These are phyloP conservation scores for Boletus pseudopeckii DNA, from an alignment of 768 basidiomycete genomes.

Conservation along the genomic window DNA sequence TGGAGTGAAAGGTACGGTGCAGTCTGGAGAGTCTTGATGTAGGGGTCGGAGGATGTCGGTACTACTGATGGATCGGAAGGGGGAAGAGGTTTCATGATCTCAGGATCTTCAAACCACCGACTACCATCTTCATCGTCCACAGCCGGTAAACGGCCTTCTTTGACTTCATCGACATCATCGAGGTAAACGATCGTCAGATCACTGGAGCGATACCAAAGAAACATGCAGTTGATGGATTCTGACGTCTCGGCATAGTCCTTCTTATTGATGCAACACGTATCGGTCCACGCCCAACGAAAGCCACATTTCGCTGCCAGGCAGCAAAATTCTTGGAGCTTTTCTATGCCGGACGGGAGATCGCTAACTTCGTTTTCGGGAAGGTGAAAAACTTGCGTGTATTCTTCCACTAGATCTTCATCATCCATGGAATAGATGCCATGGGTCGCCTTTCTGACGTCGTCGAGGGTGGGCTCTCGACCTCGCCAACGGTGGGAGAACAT, in stretches of 20 bases:
- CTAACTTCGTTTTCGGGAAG: neutral
- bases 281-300: slow-evolving; percentile 30
- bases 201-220: slow-evolving; percentile 26
- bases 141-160: slow-evolving; percentile 11
- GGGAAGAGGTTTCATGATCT: slow-evolving; percentile 15
- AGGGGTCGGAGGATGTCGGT: neutral
- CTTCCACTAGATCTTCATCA: neutral
- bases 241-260: slow-evolving; percentile 21
- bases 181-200: slow-evolving; percentile 30
- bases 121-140: neutral
- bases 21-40: neutral
- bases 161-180: slow-evolving; percentile 24
- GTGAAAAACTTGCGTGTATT: neutral
- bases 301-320: slow-evolving; percentile 28
- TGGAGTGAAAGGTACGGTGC: slow-evolving; percentile 6
- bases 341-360: neutral
- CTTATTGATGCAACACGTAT: slow-evolving; percentile 31
- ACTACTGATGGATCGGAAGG: neutral
- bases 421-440: slow-evolving; percentile 20
- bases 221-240: slow-evolving; percentile 32
- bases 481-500: slow-evolving; percentile 31
- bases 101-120: slow-evolving; percentile 16
- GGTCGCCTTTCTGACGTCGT: slow-evolving; percentile 13
- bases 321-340: slow-evolving; percentile 31
- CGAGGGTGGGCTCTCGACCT: slow-evolving; percentile 13